A percentile compares a stretch with the other conserved stretches of the same genome.
Evolutionary conservation across 179 eudicot species (phyloP).

Genomic region (Camellia oleifera): DNA sequence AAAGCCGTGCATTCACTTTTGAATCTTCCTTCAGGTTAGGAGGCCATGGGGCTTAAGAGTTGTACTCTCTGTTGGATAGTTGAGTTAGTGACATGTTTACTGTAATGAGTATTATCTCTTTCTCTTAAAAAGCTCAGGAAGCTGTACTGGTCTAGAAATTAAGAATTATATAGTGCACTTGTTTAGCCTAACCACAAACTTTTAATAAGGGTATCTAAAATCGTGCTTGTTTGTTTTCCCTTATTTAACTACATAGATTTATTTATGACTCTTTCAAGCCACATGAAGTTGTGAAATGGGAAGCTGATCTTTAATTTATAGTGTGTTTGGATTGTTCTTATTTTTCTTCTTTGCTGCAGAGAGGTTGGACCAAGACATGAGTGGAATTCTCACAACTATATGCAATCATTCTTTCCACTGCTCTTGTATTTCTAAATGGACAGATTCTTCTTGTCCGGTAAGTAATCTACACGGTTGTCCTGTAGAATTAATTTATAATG

Average conservation of each 20-base stretch:
- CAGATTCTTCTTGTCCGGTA: constrained; percentile 97
- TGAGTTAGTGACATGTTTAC: neutral
- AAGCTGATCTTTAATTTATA: neutral
- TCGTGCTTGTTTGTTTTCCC: neutral
- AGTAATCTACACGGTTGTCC: constrained; percentile 13
- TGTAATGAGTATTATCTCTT: too few species aligned
- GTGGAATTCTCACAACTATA: constrained; percentile 84
- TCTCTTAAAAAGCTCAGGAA: too few species aligned
- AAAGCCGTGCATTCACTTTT: neutral
- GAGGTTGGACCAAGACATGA: constrained; percentile 77
- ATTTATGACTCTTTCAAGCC: constrained; percentile 1
- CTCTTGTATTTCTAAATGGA: constrained; percentile 95
- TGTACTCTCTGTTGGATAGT: neutral
- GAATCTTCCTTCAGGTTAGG: constrained; percentile 6
- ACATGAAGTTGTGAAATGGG: neutral
- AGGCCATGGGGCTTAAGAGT: too few species aligned
- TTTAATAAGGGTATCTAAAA: neutral
- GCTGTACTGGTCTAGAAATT: neutral
- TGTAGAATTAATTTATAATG: too few species aligned
- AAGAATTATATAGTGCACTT: neutral
- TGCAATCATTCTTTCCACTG: constrained; percentile 97
- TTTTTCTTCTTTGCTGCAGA: constrained; percentile 41
- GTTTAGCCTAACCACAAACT: neutral
- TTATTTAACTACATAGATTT: neutral
- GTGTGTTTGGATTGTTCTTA: neutral